Evolutionary conservation across 495 filamentous ascomycete species (phyloP).

Genomic region (Pseudoneurospora amorphoporcata): DNA sequence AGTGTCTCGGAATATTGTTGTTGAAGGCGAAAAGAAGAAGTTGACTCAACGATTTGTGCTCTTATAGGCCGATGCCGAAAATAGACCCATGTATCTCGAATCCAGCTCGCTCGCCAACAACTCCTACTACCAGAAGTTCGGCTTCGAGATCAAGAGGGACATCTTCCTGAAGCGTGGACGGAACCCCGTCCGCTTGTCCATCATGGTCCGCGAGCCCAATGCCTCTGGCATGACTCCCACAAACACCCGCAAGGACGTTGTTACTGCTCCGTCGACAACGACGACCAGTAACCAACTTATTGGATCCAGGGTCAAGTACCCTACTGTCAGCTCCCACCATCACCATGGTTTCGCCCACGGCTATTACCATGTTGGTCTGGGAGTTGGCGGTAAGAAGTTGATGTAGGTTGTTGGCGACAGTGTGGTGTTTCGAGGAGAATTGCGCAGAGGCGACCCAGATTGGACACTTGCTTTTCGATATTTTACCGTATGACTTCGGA

Average conservation of each 20-base stretch:
- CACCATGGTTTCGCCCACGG: neutral
- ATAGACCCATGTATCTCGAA: slow-evolving; percentile 61
- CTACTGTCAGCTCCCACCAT: neutral
- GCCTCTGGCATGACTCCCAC: neutral
- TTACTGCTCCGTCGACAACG: neutral
- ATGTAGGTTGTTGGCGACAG: neutral
- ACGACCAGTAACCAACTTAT: neutral
- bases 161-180: slow-evolving; percentile 49
- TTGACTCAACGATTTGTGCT: slow-evolving; percentile 5
- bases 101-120: slow-evolving; percentile 57
- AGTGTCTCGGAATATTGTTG: neutral
- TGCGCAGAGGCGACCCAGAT: neutral
- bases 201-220: slow-evolving; percentile 65
- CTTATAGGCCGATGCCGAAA: slow-evolving; percentile 51
- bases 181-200: slow-evolving; percentile 54
- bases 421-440: neutral
- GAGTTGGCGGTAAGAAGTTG: neutral
- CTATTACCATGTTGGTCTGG: neutral
- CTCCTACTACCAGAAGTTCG: slow-evolving; percentile 57
- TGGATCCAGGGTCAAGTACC: neutral
- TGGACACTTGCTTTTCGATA: neutral
- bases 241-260: slow-evolving; percentile 13
- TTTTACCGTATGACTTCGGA: neutral
- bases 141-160: slow-evolving; percentile 49
- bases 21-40: neutral